Conservation (phyloP, 2,329 filamentous ascomycete genomes). For the Dothideomycetes sp. region DNA sequence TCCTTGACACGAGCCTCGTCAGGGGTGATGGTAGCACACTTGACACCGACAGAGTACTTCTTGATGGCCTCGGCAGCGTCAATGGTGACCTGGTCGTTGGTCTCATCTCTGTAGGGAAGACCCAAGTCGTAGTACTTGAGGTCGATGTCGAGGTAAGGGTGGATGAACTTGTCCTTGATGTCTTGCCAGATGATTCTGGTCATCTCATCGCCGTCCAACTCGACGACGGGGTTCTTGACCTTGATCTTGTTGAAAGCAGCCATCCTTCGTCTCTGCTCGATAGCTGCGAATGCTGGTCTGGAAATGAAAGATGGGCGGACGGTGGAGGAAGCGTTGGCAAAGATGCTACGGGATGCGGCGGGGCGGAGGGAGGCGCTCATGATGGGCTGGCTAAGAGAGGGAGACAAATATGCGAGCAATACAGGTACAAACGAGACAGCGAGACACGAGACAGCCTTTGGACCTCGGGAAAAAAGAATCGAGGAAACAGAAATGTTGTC, state of each 20-base stretch:
- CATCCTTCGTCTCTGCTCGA: constrained; percentile 30
- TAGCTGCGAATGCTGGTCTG: constrained; percentile 15
- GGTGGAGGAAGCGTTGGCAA: constrained; percentile 6
- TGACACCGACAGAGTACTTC: constrained; percentile 97
- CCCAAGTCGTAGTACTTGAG: constrained; percentile 63
- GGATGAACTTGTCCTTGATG: constrained; percentile 99
- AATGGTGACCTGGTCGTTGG: constrained; percentile 88
- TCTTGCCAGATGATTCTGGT: constrained; percentile 98
- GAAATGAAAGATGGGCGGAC: constrained; percentile 15
- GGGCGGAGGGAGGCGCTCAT: constrained; percentile 12
- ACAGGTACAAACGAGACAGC: too few relatives aligned
- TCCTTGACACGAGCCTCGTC: constrained; percentile 95
- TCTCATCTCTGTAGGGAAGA: constrained; percentile 89
- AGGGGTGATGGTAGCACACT: constrained; percentile 98
- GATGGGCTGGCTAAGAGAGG: too few relatives aligned
- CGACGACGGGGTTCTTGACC: constrained; percentile 98
- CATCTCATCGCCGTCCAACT: constrained; percentile 93
- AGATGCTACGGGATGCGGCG: constrained; percentile 8
- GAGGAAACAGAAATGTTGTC: too few relatives aligned
- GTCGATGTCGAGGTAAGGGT: constrained; percentile 92
- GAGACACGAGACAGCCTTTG: too few relatives aligned
- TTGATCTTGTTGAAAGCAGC: constrained; percentile 71
- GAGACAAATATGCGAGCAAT: too few relatives aligned
- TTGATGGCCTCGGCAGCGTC: constrained; percentile 96
- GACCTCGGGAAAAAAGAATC: too few relatives aligned